A percentile compares a stretch with the other conserved stretches of the same genome.
Evolutionary conservation across 2,329 filamentous ascomycete species (phyloP).

Genomic region (Botrytis tulipae): DNA sequence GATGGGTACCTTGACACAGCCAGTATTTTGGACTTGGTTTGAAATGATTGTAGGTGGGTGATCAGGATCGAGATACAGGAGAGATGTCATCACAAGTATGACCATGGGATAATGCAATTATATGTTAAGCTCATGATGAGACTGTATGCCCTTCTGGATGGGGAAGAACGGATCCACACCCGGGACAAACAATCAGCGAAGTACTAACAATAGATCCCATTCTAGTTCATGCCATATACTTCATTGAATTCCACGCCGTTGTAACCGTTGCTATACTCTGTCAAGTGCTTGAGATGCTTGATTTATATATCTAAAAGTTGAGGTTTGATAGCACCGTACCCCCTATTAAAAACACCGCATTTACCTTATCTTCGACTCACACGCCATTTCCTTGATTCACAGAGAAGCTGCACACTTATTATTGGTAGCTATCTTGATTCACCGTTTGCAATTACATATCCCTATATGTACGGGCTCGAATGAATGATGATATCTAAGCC

Average conservation of each 20-base stretch:
- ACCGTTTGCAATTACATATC: not conserved
- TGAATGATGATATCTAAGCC: not conserved
- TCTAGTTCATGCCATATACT: not conserved
- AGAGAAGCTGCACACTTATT: not conserved
- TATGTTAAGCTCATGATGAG: not conserved
- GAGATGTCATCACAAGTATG: rapidly evolving
- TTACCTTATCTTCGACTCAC: not conserved
- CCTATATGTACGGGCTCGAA: not conserved
- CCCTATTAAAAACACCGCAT: not conserved
- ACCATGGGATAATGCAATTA: not conserved
- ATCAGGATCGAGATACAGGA: too few species aligned
- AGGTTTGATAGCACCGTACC: rapidly evolving
- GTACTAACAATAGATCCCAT: not conserved
- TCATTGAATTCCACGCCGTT: rapidly evolving
- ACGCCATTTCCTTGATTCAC: not conserved
- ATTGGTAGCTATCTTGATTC: too few species aligned
- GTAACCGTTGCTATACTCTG: not conserved
- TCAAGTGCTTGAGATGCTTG: not conserved
- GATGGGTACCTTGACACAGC: not conserved
- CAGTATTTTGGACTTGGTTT: rapidly evolving
- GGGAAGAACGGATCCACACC: not conserved
- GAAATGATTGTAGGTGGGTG: not conserved
- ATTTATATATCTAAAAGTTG: not conserved
- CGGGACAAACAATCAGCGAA: not conserved
- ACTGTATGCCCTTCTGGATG: rapidly evolving